These are phyloP conservation scores for Hirsutella thompsonii DNA, from an alignment of 2,329 filamentous ascomycete species.

Conservation along the genomic window DNA sequence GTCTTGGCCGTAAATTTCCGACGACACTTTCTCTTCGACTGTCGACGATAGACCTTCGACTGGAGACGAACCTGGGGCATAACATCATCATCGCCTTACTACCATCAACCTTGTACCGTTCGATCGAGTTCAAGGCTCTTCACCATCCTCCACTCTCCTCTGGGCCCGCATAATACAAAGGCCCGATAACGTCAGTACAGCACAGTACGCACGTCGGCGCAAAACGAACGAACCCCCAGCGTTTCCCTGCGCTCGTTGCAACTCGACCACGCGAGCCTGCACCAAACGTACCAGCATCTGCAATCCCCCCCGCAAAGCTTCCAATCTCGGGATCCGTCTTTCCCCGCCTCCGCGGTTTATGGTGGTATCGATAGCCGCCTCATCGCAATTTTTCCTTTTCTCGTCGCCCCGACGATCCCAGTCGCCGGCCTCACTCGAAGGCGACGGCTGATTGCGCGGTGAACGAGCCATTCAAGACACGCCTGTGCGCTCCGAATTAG, in stretches of 20 bases:
- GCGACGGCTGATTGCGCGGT: background rate
- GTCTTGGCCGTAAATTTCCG: background rate
- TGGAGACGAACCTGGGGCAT: background rate
- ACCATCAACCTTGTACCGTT: too few species aligned
- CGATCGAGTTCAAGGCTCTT: too few species aligned
- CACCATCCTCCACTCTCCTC: slow-evolving; percentile 18
- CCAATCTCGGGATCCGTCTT: background rate
- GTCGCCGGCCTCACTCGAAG: background rate
- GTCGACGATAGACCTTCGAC: background rate
- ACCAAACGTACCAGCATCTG: background rate
- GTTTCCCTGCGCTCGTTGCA: slow-evolving; percentile 6
- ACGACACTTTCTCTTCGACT: background rate
- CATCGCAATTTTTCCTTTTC: background rate
- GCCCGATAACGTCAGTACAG: slow-evolving; percentile 22
- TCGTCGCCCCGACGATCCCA: background rate
- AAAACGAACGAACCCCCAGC: background rate
- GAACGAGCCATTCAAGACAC: background rate
- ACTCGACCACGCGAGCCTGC: slow-evolving; percentile 5
- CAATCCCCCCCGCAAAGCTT: slow-evolving; percentile 16
- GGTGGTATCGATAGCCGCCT: slow-evolving; percentile 4
- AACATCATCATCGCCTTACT: too few species aligned
- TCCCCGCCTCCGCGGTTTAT: background rate
- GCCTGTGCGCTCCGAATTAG: background rate
- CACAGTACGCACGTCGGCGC: slow-evolving; percentile 10
- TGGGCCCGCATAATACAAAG: slow-evolving; percentile 20